phyloP scores from a whole-genome alignment of 371 early-diverging fungal genomes.

The Conidiobolus incongruus region DNA sequence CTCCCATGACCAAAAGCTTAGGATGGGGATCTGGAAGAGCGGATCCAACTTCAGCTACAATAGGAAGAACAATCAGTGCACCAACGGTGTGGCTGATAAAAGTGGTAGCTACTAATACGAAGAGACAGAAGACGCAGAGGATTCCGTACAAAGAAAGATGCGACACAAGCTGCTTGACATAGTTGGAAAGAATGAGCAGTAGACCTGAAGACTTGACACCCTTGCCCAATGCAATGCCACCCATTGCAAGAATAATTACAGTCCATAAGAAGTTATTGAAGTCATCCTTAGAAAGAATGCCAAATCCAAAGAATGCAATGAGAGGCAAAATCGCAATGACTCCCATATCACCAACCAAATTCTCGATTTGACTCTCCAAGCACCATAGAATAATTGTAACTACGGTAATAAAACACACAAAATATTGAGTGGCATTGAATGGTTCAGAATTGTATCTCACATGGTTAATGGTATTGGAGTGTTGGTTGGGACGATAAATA shows the following conservation, averaged over 20 bases:
- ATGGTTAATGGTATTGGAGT: conserved; percentile 21
- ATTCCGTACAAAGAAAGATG: conserved; percentile 41
- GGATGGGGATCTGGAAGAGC: conserved; percentile 55
- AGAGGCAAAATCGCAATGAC: conserved; percentile 82
- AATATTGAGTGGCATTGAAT: conserved; percentile 38
- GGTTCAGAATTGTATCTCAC: conserved; percentile 28
- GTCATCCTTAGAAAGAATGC: conserved; percentile 82
- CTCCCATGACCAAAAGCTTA: conserved; percentile 73
- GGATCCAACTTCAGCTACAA: conserved; percentile 50
- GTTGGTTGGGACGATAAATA: conserved; percentile 28
- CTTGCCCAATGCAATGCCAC: conserved; percentile 76
- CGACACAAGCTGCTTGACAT: conserved; percentile 32
- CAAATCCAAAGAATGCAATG: conserved; percentile 70
- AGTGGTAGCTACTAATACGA: conserved; percentile 50
- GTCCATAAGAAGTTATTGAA: conserved; percentile 82
- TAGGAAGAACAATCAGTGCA: conserved; percentile 60
- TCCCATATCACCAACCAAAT: conserved; percentile 73
- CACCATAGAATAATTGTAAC: conserved; percentile 78
- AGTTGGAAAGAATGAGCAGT: conserved; percentile 43
- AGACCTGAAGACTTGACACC: conserved; percentile 77
- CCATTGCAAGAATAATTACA: conserved; percentile 88
- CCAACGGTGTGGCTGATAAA: conserved; percentile 93
- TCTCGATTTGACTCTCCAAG: conserved; percentile 39
- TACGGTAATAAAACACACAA: conserved; percentile 34
- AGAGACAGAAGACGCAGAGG: conserved; percentile 31